phyloP scores from a whole-genome alignment of 2,329 filamentous ascomycete species.

The Chalaropsis ovoidea region DNA sequence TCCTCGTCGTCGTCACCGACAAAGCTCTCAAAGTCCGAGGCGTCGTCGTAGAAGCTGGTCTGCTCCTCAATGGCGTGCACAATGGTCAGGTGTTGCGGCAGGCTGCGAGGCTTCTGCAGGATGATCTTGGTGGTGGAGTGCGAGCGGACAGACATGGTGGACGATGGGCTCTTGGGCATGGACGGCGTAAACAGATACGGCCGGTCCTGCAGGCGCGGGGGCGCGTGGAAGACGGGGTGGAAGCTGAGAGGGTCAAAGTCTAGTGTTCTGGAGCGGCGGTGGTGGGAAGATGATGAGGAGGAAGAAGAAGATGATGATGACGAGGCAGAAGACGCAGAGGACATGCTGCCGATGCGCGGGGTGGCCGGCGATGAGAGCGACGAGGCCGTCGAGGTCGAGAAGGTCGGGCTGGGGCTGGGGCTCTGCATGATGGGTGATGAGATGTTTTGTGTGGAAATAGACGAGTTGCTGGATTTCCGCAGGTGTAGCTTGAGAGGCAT shows the following conservation, averaged over 20 bases:
- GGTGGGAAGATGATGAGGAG: constrained; percentile 14
- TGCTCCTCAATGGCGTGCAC: constrained; percentile 24
- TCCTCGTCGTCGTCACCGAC: constrained; percentile 11
- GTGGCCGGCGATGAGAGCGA: constrained; percentile 10
- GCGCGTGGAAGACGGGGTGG: constrained; percentile 22
- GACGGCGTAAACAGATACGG: constrained; percentile 23
- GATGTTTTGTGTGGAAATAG: constrained; percentile 18
- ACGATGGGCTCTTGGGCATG: constrained; percentile 17
- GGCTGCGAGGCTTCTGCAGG: constrained; percentile 21
- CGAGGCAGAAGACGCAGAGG: neutral
- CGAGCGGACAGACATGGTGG: constrained; percentile 24
- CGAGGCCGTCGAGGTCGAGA: neutral
- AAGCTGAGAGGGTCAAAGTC: constrained; percentile 25
- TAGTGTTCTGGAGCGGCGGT: constrained; percentile 25
- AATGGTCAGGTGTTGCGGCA: constrained; percentile 22
- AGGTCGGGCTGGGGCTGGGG: constrained; percentile 17
- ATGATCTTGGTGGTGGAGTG: constrained; percentile 22
- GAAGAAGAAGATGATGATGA: no score
- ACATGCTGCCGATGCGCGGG: constrained; percentile 5
- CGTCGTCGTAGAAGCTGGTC: constrained; percentile 14
- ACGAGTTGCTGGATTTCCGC: constrained; percentile 22
- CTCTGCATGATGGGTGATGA: constrained; percentile 22
- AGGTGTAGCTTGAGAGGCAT: constrained; percentile 22
- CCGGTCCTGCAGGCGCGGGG: constrained; percentile 25
- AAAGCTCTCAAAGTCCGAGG: constrained; percentile 15